phyloP scores from a whole-genome alignment of 371 early-diverging fungal genomes.

The Rhizomucor pusillus region DNA sequence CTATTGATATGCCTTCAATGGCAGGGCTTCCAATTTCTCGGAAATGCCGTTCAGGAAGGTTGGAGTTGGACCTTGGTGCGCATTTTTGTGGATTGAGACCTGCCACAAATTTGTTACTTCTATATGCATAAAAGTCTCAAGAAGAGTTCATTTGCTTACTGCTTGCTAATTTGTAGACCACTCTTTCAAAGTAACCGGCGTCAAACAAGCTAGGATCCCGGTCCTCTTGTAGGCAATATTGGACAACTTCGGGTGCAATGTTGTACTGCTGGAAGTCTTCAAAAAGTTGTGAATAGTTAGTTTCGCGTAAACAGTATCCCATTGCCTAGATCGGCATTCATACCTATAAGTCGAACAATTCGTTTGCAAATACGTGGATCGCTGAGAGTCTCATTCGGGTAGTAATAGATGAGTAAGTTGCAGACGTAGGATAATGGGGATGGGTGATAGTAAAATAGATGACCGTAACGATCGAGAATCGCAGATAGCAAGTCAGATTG shows the following conservation, averaged over 20 bases:
- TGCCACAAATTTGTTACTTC: no score
- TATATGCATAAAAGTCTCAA: neutral
- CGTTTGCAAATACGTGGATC: constrained; percentile 59
- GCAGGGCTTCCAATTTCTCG: constrained; percentile 79
- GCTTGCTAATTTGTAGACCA: constrained; percentile 54
- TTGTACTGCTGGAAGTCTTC: constrained; percentile 57
- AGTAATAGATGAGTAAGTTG: constrained; percentile 66
- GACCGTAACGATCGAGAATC: constrained; percentile 67
- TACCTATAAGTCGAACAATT: constrained; percentile 64
- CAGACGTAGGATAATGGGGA: constrained; percentile 69
- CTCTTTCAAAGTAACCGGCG: constrained; percentile 53
- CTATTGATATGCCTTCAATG: constrained; percentile 60
- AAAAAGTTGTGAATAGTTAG: neutral
- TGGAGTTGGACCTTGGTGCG: constrained; percentile 48
- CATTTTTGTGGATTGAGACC: constrained; percentile 56
- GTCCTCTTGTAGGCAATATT: constrained; percentile 37
- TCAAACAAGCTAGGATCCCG: constrained; percentile 44
- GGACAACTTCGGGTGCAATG: constrained; percentile 49
- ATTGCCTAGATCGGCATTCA: neutral
- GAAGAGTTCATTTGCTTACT: constrained; percentile 32
- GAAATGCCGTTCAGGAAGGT: constrained; percentile 74
- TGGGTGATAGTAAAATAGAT: constrained; percentile 67
- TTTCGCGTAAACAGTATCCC: neutral
- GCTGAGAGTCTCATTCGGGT: constrained; percentile 56
- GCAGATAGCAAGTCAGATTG: constrained; percentile 56